Conservation (phyloP, 2,329 filamentous ascomycete species). For the Fonsecaea monophora region DNA sequence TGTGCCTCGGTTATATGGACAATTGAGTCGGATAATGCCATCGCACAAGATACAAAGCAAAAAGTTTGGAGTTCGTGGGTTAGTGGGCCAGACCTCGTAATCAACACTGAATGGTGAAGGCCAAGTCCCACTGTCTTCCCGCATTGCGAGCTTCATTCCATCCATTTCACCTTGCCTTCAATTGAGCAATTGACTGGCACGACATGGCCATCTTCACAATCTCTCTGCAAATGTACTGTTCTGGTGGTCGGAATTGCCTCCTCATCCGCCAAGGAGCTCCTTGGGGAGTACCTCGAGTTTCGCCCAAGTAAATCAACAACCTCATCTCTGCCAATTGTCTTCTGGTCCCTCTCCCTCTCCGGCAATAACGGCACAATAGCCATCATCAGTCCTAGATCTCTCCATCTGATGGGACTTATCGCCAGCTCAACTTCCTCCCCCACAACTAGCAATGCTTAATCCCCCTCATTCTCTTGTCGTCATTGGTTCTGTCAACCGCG, state of each 20-base stretch:
- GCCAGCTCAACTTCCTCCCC: background rate
- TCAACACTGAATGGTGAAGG: no score
- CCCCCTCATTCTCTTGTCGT: slow-evolving; percentile 17
- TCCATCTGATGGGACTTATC: slow-evolving; percentile 13
- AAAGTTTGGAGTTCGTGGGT: no score
- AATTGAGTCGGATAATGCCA: background rate
- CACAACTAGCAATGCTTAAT: slow-evolving; percentile 16
- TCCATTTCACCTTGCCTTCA: background rate
- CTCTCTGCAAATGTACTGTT: background rate
- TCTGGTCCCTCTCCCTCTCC: slow-evolving; percentile 14
- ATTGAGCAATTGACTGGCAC: background rate
- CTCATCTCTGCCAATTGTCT: slow-evolving; percentile 6
- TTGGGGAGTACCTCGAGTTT: background rate
- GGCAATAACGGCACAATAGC: slow-evolving; percentile 30
- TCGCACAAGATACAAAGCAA: background rate
- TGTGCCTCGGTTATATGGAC: background rate
- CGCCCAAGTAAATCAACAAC: background rate
- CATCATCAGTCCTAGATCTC: slow-evolving; percentile 11
- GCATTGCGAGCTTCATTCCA: no score
- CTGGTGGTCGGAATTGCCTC: background rate
- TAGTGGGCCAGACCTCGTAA: no score
- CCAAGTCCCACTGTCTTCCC: no score
- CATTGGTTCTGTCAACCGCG: slow-evolving; percentile 22
- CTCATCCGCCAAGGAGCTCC: background rate
- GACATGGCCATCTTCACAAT: background rate